Evolutionary conservation across 768 basidiomycete species (phyloP).

Genomic region (Trametes villosa): DNA sequence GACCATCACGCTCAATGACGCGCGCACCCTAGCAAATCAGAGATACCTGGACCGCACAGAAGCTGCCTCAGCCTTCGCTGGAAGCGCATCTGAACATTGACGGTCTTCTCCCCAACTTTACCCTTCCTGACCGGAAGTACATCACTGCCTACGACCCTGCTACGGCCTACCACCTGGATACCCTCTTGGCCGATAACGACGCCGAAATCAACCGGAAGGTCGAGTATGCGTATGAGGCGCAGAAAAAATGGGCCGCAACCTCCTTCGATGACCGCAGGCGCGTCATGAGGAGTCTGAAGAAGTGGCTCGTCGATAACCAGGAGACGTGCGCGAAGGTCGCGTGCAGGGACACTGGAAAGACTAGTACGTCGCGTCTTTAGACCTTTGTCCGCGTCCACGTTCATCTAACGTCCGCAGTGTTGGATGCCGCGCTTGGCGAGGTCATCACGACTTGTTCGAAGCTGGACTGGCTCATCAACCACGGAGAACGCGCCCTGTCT

Average conservation of each 20-base stretch:
- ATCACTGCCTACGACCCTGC: conserved; percentile 95
- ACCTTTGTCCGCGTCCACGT: background rate
- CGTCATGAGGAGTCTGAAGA: conserved; percentile 84
- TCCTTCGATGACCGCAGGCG: conserved; percentile 80
- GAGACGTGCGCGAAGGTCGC: conserved; percentile 85
- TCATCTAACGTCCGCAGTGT: conserved; percentile 52
- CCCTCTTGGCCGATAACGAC: conserved; percentile 73
- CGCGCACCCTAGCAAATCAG: conserved; percentile 34
- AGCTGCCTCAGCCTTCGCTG: conserved; percentile 62
- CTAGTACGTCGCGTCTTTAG: conserved; percentile 54
- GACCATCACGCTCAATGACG: background rate
- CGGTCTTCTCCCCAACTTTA: conserved; percentile 55
- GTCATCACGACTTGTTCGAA: conserved; percentile 95
- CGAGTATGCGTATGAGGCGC: conserved; percentile 61
- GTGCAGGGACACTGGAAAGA: conserved; percentile 95
- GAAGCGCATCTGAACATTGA: conserved; percentile 64
- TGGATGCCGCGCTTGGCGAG: conserved; percentile 95
- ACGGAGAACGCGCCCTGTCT: conserved; percentile 77
- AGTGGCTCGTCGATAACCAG: conserved; percentile 93
- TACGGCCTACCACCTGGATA: conserved; percentile 80
- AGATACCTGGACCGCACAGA: conserved; percentile 57
- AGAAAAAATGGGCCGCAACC: conserved; percentile 72
- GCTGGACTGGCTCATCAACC: conserved; percentile 86
- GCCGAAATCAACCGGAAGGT: conserved; percentile 80
- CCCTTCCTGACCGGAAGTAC: conserved; percentile 57